A percentile compares a stretch with the other conserved stretches of the same genome.
Conservation (phyloP, 2,329 filamentous ascomycete species). For the Paecilomyces niveus region DNA sequence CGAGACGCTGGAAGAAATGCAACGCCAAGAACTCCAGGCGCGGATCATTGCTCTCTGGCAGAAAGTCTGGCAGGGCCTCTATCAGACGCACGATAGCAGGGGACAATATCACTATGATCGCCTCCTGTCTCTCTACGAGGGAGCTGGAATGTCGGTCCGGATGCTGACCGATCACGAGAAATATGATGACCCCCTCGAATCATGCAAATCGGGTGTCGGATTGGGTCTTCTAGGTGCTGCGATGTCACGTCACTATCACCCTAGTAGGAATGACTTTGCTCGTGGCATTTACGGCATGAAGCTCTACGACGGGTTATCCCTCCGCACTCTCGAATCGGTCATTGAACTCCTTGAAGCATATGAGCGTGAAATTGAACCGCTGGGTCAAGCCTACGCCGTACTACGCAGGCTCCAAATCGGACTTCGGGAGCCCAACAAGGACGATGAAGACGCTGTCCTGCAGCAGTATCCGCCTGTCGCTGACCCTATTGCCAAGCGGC, state of each 20-base stretch:
- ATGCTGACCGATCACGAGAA: too few relatives aligned
- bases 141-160: slow-evolving; percentile 10
- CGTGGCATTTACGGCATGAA: slow-evolving; percentile 12
- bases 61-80: not conserved
- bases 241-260: slow-evolving; percentile 1
- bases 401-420: slow-evolving; percentile 9
- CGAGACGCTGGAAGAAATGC: not conserved
- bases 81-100: not conserved
- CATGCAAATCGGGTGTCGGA: not conserved
- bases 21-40: not conserved
- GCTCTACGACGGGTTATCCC: slow-evolving; percentile 12
- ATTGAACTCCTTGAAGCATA: slow-evolving; percentile 13
- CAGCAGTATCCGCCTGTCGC: slow-evolving; percentile 11
- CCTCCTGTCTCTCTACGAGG: slow-evolving; percentile 11
- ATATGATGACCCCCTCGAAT: not conserved
- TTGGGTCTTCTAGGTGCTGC: slow-evolving; percentile 7
- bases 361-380: slow-evolving; percentile 11
- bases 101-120: slow-evolving; percentile 8
- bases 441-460: slow-evolving; percentile 2
- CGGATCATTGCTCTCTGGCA: not conserved
- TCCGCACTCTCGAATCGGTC: slow-evolving; percentile 10
- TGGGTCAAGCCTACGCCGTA: slow-evolving; percentile 9
- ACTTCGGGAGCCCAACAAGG: slow-evolving; percentile 3
- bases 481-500: slow-evolving; percentile 6
- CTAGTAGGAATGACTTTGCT: not conserved